These are phyloP conservation scores for Carex cristatella DNA, from an alignment of 176 grass and related monocot species.

Conservation along the genomic window DNA sequence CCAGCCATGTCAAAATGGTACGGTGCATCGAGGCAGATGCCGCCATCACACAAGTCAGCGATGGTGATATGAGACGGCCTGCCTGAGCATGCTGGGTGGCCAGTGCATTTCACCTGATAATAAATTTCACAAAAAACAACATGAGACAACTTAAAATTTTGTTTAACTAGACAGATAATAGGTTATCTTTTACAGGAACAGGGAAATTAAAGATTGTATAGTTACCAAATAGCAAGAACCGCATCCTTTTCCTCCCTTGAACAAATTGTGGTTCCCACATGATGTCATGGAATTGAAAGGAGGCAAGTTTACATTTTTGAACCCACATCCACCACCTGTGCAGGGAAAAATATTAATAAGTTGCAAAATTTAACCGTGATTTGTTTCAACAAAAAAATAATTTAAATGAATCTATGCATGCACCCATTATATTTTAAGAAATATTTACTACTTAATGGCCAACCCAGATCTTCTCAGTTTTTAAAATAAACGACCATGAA, in stretches of 20 bases:
- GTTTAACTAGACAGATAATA: background rate
- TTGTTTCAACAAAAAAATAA: background rate
- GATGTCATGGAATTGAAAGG: slow-evolving; percentile 73
- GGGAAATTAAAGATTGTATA: background rate
- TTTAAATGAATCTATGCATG: background rate
- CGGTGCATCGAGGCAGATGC: slow-evolving; percentile 31
- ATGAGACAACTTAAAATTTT: background rate
- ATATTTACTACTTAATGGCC: background rate
- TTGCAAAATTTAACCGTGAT: background rate
- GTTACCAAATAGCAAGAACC: slow-evolving; percentile 77
- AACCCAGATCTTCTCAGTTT: background rate
- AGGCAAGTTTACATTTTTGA: slow-evolving; percentile 58
- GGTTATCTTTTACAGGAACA: background rate
- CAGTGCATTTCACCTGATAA: slow-evolving; percentile 48
- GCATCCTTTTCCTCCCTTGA: slow-evolving; percentile 82
- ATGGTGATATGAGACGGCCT: slow-evolving; percentile 53
- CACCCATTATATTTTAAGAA: background rate
- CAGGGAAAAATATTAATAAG: background rate
- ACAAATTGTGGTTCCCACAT: slow-evolving; percentile 74
- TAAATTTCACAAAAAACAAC: background rate
- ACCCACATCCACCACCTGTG: slow-evolving; percentile 78
- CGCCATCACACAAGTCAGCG: slow-evolving; percentile 77
- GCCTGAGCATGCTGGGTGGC: slow-evolving; percentile 48
- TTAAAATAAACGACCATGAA: background rate
- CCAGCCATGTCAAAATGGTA: slow-evolving; percentile 89